Percentiles rank a stretch among this genome's conserved stretches.
Conservation (phyloP, 2,329 filamentous ascomycete genomes). For the Hypoxylon sp. region DNA sequence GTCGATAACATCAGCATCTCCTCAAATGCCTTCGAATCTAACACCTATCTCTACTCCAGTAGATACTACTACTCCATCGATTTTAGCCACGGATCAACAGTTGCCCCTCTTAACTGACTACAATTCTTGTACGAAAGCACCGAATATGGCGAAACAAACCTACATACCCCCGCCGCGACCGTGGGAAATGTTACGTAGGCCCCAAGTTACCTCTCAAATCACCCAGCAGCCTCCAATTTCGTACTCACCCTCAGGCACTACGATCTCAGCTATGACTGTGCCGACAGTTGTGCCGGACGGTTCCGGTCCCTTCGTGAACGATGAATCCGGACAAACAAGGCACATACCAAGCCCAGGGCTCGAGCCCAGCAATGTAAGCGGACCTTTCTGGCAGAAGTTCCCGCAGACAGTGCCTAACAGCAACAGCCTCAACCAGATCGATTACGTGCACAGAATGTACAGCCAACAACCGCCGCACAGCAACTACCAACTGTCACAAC, state of each 20-base stretch:
- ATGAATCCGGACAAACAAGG: conserved; percentile 35
- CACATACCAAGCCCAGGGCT: conserved; percentile 46
- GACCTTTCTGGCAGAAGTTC: conserved; percentile 52
- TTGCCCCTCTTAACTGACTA: conserved; percentile 15
- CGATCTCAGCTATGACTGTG: conserved; percentile 15
- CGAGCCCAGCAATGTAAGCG: conserved; percentile 55
- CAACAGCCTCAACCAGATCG: conserved; percentile 50
- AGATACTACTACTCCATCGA: conserved; percentile 6
- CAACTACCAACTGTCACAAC: conserved; percentile 18
- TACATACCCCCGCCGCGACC: conserved; percentile 53
- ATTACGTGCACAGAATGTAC: conserved; percentile 38
- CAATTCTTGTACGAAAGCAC: conserved; percentile 24
- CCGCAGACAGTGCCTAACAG: conserved; percentile 55
- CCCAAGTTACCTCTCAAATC: conserved; percentile 29
- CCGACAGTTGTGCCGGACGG: conserved; percentile 18
- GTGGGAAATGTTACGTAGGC: conserved; percentile 52
- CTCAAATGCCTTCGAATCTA: conserved; percentile 17
- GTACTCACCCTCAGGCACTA: conserved; percentile 4
- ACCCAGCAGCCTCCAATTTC: conserved; percentile 21
- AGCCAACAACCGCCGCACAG: conserved; percentile 17
- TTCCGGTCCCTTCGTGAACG: conserved; percentile 17
- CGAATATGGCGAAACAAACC: conserved; percentile 46
- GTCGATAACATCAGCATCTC: not conserved
- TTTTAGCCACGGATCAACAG: conserved; percentile 6
- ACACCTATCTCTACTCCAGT: conserved; percentile 27